Conservation (phyloP, 225 moss, liverwort and hornwort species). For the Pleurozium schreberi region DNA sequence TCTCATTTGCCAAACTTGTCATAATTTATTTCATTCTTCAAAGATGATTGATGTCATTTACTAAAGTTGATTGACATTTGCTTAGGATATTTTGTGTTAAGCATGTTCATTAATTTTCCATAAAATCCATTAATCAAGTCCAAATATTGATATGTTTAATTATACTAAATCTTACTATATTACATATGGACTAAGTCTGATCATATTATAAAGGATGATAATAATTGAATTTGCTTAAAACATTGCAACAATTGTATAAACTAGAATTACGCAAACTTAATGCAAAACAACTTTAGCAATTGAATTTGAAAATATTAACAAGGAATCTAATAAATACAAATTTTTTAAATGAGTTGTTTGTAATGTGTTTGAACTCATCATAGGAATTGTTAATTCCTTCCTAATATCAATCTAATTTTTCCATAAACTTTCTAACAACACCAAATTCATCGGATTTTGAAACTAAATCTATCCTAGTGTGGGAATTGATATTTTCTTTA, state of each 20-base stretch:
- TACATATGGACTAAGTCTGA: neutral
- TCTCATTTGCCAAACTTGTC: neutral
- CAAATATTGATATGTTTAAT: neutral
- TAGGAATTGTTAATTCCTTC: neutral
- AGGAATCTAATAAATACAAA: neutral
- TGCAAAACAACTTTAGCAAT: neutral
- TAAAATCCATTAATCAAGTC: neutral
- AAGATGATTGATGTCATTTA: neutral
- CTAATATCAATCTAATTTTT: neutral
- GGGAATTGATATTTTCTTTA: neutral
- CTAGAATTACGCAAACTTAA: neutral
- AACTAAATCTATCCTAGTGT: neutral
- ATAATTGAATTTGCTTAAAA: neutral
- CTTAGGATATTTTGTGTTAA: neutral
- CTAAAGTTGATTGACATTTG: neutral
- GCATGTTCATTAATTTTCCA: neutral
- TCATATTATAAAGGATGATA: neutral
- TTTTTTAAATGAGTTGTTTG: accelerated
- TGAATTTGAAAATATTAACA: neutral
- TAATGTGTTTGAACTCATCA: neutral
- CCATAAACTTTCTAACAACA: neutral
- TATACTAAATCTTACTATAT: neutral
- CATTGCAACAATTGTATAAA: neutral
- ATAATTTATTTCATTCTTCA: neutral
- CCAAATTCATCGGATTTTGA: neutral